These are phyloP conservation scores for Drechslerella dactyloides DNA, from an alignment of 2,329 filamentous ascomycete species.

Conservation along the genomic window DNA sequence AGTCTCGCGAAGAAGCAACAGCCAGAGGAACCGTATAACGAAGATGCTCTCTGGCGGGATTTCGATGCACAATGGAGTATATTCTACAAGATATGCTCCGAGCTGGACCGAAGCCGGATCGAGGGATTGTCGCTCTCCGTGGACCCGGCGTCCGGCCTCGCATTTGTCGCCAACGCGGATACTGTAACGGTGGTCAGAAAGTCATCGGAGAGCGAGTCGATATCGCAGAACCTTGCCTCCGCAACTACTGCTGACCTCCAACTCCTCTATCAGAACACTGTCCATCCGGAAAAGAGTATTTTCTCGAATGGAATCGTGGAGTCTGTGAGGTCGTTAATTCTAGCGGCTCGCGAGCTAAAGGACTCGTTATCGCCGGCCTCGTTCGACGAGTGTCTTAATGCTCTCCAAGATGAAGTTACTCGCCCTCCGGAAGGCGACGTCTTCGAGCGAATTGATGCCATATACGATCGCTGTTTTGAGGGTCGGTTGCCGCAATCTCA, in stretches of 20 bases:
- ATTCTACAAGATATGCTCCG: slow-evolving; percentile 83
- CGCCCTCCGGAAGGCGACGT: slow-evolving; percentile 74
- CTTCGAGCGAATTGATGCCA: slow-evolving; percentile 74
- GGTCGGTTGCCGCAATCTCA: slow-evolving; percentile 83
- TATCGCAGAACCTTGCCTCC: slow-evolving; percentile 71
- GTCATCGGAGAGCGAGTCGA: slow-evolving; percentile 77
- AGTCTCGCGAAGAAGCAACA: slow-evolving; percentile 31
- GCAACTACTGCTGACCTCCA: slow-evolving; percentile 60
- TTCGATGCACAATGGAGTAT: slow-evolving; percentile 85
- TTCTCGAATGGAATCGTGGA: slow-evolving; percentile 49
- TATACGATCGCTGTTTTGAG: slow-evolving; percentile 80
- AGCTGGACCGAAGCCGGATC: slow-evolving; percentile 83
- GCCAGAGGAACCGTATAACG: slow-evolving; percentile 57
- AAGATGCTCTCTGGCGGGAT: slow-evolving; percentile 74
- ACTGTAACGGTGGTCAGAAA: slow-evolving; percentile 77
- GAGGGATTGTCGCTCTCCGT: slow-evolving; percentile 80
- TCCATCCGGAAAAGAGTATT: slow-evolving; percentile 25
- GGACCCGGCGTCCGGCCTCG: slow-evolving; percentile 72
- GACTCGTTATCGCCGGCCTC: slow-evolving; percentile 74
- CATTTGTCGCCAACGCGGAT: slow-evolving; percentile 86
- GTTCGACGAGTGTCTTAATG: slow-evolving; percentile 70
- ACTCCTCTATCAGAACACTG: slow-evolving; percentile 41
- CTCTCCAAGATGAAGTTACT: slow-evolving; percentile 75
- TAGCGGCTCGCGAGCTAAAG: slow-evolving; percentile 73
- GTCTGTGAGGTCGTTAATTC: slow-evolving; percentile 62